phyloP scores from a whole-genome alignment of 805 yeast species.

The Priceomyces medius region DNA sequence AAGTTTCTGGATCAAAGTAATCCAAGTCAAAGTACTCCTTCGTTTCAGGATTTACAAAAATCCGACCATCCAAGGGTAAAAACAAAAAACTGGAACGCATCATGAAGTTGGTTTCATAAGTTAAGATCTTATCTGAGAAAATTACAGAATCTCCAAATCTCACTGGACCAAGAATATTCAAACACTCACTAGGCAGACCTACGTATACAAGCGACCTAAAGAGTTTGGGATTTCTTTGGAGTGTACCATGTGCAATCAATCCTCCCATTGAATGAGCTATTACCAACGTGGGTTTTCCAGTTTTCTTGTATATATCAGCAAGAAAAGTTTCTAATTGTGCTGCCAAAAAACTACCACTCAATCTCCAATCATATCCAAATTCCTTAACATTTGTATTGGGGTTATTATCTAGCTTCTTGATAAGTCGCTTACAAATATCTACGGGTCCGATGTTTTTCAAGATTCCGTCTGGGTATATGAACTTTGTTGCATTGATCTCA shows the following conservation, averaged over 20 bases:
- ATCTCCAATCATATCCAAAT: slow-evolving; percentile 94
- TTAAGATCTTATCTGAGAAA: slow-evolving; percentile 68
- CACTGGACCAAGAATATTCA: slow-evolving; percentile 83
- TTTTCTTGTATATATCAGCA: slow-evolving; percentile 41
- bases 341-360: slow-evolving; percentile 59
- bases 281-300: slow-evolving; percentile 61
- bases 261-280: slow-evolving; percentile 98
- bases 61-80: slow-evolving; percentile 71
- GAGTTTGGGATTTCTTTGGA: slow-evolving; percentile 64
- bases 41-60: slow-evolving; percentile 64
- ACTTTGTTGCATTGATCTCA: slow-evolving; percentile 53
- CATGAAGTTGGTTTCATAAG: slow-evolving; percentile 80
- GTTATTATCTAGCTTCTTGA: slow-evolving; percentile 51
- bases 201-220: slow-evolving; percentile 77
- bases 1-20: slow-evolving; percentile 74
- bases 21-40: slow-evolving; percentile 63
- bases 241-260: slow-evolving; percentile 72
- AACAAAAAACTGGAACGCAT: slow-evolving; percentile 84
- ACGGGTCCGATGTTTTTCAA: slow-evolving; percentile 84
- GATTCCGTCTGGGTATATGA: slow-evolving; percentile 71
- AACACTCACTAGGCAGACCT: slow-evolving; percentile 82
- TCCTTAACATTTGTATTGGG: slow-evolving; percentile 63
- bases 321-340: slow-evolving; percentile 52
- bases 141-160: slow-evolving; percentile 79
- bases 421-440: slow-evolving; percentile 66